Percentiles rank a stretch among this genome's conserved stretches.
Conservation (phyloP, 306 rosid species). For the Vigna radiata region DNA sequence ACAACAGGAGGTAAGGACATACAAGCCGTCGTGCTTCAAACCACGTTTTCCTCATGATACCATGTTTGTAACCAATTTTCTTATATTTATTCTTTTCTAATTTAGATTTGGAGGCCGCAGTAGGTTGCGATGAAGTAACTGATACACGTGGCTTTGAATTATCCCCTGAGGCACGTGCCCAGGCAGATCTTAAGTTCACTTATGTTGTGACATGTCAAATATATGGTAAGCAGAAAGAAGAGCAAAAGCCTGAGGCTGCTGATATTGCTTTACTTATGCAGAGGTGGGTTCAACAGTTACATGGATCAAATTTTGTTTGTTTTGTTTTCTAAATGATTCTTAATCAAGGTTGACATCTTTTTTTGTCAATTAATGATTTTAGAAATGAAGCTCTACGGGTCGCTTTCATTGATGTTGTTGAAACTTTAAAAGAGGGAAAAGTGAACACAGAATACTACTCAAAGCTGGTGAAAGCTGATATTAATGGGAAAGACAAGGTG, state of each 20-base stretch:
- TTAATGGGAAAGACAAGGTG: conserved; percentile 95
- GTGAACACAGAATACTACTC: conserved; percentile 78
- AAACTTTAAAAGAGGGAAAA: conserved; percentile 76
- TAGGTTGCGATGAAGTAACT: conserved; percentile 59
- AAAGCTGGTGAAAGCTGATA: conserved; percentile 91
- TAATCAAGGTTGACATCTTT: conserved; percentile 21
- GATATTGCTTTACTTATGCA: conserved; percentile 97
- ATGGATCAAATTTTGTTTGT: conserved; percentile 10
- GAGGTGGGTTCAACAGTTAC: conserved; percentile 57
- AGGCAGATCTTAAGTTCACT: conserved; percentile 92
- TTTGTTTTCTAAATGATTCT: conserved; percentile 22
- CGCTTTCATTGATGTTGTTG: conserved; percentile 88
- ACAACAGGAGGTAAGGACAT: conserved; percentile 68
- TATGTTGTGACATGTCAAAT: conserved; percentile 93
- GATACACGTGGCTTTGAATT: conserved; percentile 77
- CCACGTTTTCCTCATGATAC: conserved; percentile 5
- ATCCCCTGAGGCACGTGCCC: conserved; percentile 91
- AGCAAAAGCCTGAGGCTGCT: conserved; percentile 91
- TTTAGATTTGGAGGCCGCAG: conserved; percentile 80
- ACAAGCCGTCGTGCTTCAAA: neutral
- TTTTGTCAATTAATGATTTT: conserved; percentile 32
- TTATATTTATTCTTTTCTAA: neutral
- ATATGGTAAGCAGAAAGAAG: conserved; percentile 94
- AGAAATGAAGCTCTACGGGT: conserved; percentile 98
- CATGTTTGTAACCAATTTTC: conserved; percentile 32